phyloP scores from a whole-genome alignment of 2,329 filamentous ascomycete species.

The Lecanicillium sp. region DNA sequence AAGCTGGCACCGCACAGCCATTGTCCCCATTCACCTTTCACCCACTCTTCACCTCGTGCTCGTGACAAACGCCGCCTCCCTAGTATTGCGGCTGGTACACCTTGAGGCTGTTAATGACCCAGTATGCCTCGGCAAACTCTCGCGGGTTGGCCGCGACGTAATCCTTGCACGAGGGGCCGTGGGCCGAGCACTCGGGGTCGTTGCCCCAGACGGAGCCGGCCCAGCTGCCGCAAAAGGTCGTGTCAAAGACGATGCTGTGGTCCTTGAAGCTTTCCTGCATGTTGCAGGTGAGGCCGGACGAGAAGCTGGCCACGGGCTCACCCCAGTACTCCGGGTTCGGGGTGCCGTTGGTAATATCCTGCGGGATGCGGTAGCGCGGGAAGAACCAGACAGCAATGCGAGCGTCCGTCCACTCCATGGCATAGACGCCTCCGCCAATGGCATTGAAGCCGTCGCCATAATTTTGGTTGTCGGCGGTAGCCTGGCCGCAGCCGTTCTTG shows the following conservation, averaged over 20 bases:
- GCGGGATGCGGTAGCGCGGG: constrained; percentile 54
- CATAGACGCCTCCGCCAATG: constrained; percentile 62
- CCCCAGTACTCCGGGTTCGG: constrained; percentile 67
- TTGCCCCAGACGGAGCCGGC: constrained; percentile 61
- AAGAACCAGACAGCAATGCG: constrained; percentile 81
- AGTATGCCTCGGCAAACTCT: constrained; percentile 68
- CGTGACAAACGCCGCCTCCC: too few species aligned
- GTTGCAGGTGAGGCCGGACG: constrained; percentile 58
- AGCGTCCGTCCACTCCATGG: constrained; percentile 65
- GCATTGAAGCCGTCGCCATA: constrained; percentile 67
- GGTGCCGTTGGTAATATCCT: constrained; percentile 48
- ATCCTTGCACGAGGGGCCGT: constrained; percentile 58
- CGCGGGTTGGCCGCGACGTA: constrained; percentile 65
- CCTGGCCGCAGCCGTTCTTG: constrained; percentile 53
- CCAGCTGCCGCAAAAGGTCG: constrained; percentile 83
- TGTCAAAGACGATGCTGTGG: constrained; percentile 74
- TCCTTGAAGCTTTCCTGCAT: constrained; percentile 62
- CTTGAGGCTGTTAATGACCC: constrained; percentile 65
- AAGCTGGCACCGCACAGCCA: too few species aligned
- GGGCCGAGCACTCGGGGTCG: constrained; percentile 48
- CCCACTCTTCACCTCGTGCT: too few species aligned
- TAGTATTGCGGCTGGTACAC: constrained; percentile 36
- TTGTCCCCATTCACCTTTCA: too few species aligned
- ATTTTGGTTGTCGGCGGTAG: constrained; percentile 40
- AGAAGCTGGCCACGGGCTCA: constrained; percentile 59